Evolutionary conservation across 306 rosid species (phyloP).

Genomic region (Benincasa hispida): DNA sequence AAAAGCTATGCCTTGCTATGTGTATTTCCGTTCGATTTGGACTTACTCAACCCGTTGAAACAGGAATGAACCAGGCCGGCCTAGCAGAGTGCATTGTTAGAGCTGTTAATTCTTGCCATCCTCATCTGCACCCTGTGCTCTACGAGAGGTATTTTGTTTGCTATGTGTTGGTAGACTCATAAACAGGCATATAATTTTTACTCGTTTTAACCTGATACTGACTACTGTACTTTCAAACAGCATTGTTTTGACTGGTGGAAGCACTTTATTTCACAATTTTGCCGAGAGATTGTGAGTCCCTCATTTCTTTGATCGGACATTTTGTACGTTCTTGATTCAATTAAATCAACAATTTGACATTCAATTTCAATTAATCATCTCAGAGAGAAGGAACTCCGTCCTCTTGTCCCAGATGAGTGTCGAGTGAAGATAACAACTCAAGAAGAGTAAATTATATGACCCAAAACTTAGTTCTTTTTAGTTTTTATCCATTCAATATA

Average conservation of each 20-base stretch:
- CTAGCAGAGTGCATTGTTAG: conserved; percentile 81
- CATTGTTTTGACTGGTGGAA: conserved; percentile 90
- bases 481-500: neutral
- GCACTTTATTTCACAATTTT: conserved; percentile 73
- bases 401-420: conserved; percentile 77
- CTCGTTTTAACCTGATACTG: neutral
- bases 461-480: neutral
- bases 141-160: conserved; percentile 48
- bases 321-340: neutral
- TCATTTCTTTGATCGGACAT: neutral
- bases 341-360: neutral
- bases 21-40: neutral
- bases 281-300: conserved; percentile 72
- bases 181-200: neutral
- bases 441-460: conserved; percentile 51
- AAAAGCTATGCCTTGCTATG: neutral
- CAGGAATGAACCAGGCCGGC: conserved; percentile 98
- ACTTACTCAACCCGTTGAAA: conserved; percentile 11
- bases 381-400: conserved; percentile 92
- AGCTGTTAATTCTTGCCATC: conserved; percentile 77
- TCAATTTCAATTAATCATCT: conserved; percentile 8
- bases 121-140: conserved; percentile 77
- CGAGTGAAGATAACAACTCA: conserved; percentile 70
- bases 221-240: conserved; percentile 29
- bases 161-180: neutral